Evolutionary conservation across 495 filamentous ascomycete genomes (phyloP).

Genomic region (Chaetomium cochliodes): DNA sequence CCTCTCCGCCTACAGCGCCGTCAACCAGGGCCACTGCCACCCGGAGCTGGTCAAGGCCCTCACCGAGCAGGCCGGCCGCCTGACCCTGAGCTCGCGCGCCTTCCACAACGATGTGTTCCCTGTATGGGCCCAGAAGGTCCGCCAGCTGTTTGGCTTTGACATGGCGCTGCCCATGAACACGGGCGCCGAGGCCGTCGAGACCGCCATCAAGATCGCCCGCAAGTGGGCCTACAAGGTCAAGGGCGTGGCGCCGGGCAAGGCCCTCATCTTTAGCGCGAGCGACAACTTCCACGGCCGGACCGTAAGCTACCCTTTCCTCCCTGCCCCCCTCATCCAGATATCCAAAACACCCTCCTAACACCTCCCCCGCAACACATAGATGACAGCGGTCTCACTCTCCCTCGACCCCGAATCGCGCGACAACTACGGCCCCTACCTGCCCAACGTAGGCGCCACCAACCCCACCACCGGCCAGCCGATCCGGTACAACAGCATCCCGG

Average conservation of each 20-base stretch:
- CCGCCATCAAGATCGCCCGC: slow-evolving; percentile 91
- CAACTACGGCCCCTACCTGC: slow-evolving; percentile 95
- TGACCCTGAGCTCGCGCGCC: slow-evolving; percentile 91
- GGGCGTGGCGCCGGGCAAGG: slow-evolving; percentile 79
- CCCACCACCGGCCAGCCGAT: slow-evolving; percentile 78
- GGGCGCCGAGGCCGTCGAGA: slow-evolving; percentile 98
- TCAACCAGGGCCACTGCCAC: slow-evolving; percentile 99
- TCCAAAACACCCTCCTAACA: neutral
- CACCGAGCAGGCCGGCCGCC: slow-evolving; percentile 80
- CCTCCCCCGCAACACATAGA: slow-evolving; percentile 62
- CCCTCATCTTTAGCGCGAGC: slow-evolving; percentile 75
- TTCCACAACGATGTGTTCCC: slow-evolving; percentile 99
- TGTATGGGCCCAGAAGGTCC: slow-evolving; percentile 90
- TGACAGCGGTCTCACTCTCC: slow-evolving; percentile 91
- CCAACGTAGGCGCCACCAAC: slow-evolving; percentile 73
- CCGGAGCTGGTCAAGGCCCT: slow-evolving; percentile 89
- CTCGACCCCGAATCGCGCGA: slow-evolving; percentile 93
- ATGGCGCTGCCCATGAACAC: slow-evolving; percentile 99
- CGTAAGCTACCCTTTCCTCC: slow-evolving; percentile 50
- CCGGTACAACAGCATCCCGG: slow-evolving; percentile 78
- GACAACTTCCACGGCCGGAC: slow-evolving; percentile 98
- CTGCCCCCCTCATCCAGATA: slow-evolving; percentile 10
- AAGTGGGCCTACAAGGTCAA: slow-evolving; percentile 99
- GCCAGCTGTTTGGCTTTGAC: slow-evolving; percentile 83
- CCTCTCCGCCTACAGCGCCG: slow-evolving; percentile 94